Base-by-base conservation (phyloP, 495 filamentous ascomycete species). In the Penicillium lagena region DNA sequence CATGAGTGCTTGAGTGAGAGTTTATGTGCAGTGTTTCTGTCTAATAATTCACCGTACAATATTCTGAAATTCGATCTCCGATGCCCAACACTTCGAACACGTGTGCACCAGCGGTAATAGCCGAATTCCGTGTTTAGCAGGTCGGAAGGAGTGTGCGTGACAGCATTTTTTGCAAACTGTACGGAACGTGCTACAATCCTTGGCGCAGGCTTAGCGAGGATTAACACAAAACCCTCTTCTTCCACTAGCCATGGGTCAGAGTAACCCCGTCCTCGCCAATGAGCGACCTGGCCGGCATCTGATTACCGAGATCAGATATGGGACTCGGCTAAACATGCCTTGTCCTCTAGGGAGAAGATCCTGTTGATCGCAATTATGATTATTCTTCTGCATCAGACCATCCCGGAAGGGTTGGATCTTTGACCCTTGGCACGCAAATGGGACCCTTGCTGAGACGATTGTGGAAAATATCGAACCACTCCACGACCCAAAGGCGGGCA, bases 201-300 rank as follows among this genome's bases (percentile, higher is more conserved):
- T 46, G 36, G 37, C 12, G 37, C 10, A 36, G 45, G 42, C 49
- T 55, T 52, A 51, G 42, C 52, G 38, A 51, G 49, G 48, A 42
- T 55, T 55, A 51, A 28, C 17, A 37, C 35, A 9, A 11, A 1
- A 12, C 22, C 7, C 35, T 28, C 43, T 17, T 17, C 15, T 17
- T 17, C 15, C 15, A 4, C 15, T 17, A 17, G 22, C 36, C 28
- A 15, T 17, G 12, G 31, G 29, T 30, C 32, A 7, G 6, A 22
- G 22, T 22, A 22, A 22, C 22, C 15, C 39, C 44, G 27, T 27
- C 27, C 37, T 30, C 29, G 28, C 37, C 45, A 47, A 40, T 40
- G 29, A 33, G 41, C 38, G 10, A 2, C 29, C 32, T 13, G 35
- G 6, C 9, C 17, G 12, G 31, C 17, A 50, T 50, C 48, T 41